Evolutionary conservation across 2,329 filamentous ascomycete species (phyloP).

Genomic region (Colletotrichum truncatum): DNA sequence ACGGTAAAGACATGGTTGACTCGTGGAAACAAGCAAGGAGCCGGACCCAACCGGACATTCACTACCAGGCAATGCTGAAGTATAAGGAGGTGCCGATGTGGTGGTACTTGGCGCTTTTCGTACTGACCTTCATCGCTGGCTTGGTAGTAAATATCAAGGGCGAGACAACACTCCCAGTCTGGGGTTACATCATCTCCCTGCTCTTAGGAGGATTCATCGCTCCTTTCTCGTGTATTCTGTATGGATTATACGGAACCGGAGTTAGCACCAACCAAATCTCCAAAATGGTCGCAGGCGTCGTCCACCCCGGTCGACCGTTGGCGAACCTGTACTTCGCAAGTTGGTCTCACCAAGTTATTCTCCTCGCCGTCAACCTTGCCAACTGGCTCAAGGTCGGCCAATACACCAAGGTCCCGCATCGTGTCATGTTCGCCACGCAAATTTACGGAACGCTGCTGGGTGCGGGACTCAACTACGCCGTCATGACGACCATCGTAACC

Average conservation of each 20-base stretch:
- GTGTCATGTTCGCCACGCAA: constrained; percentile 50
- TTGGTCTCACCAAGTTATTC: constrained; percentile 43
- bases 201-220: constrained; percentile 46
- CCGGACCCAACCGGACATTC: constrained; percentile 43
- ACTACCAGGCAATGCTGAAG: constrained; percentile 50
- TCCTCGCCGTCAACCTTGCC: constrained; percentile 40
- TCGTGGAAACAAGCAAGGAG: constrained; percentile 33
- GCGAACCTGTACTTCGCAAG: constrained; percentile 54
- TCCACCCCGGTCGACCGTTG: constrained; percentile 49
- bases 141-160: constrained; percentile 45
- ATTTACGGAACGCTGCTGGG: constrained; percentile 51
- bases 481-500: constrained; percentile 54
- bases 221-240: constrained; percentile 41
- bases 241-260: constrained; percentile 33
- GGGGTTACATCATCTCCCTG: constrained; percentile 46
- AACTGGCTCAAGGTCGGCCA: constrained; percentile 47
- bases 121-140: constrained; percentile 42
- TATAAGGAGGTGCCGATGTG: constrained; percentile 50
- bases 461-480: constrained; percentile 53
- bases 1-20: constrained; percentile 29
- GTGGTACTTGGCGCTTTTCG: constrained; percentile 45
- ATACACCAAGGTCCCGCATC: constrained; percentile 47
- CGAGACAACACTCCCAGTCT: constrained; percentile 44
- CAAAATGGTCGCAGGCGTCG: constrained; percentile 57
- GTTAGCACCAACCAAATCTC: constrained; percentile 35